Evolutionary conservation across 2,329 filamentous ascomycete genomes (phyloP).

Genomic region (Penicillium griseofulvum): DNA sequence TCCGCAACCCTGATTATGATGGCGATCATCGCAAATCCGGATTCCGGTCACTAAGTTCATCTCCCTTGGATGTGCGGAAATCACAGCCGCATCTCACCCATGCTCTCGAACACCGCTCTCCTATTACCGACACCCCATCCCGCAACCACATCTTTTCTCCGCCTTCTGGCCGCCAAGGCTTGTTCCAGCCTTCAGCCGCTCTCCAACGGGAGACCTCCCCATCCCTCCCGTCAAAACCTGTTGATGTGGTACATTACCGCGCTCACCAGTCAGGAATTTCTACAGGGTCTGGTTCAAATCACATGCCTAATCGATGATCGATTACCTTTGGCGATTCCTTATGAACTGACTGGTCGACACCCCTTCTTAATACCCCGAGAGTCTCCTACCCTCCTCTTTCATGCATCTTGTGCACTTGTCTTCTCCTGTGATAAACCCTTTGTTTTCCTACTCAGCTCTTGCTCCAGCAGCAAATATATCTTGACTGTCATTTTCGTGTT

Average conservation of each 20-base stretch:
- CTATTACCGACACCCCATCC: slow-evolving; percentile 16
- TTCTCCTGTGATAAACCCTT: slow-evolving; percentile 17
- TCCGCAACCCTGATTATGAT: slow-evolving; percentile 35
- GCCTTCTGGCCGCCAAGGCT: slow-evolving; percentile 33
- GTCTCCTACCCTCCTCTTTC: background rate
- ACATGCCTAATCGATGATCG: slow-evolving; percentile 34
- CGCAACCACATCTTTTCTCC: slow-evolving; percentile 35
- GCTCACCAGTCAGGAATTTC: slow-evolving; percentile 29
- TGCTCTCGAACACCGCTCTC: slow-evolving; percentile 28
- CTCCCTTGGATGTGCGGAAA: slow-evolving; percentile 42
- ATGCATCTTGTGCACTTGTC: slow-evolving; percentile 8
- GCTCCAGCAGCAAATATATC: slow-evolving; percentile 15
- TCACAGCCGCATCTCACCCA: slow-evolving; percentile 30
- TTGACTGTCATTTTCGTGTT: slow-evolving; percentile 14
- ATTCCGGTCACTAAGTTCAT: slow-evolving; percentile 39
- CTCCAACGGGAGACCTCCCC: slow-evolving; percentile 34
- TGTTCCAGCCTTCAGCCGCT: slow-evolving; percentile 31
- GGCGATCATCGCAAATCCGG: slow-evolving; percentile 32
- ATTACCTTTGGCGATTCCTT: background rate
- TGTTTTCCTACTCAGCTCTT: slow-evolving; percentile 10
- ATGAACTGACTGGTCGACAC: background rate
- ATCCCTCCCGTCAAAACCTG: slow-evolving; percentile 30
- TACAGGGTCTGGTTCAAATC: slow-evolving; percentile 30
- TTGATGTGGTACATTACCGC: slow-evolving; percentile 31
- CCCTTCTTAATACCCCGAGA: slow-evolving; percentile 6